Evolutionary conservation across 257 asterid genomes (phyloP).

Genomic region (Nicotiana tabacum): DNA sequence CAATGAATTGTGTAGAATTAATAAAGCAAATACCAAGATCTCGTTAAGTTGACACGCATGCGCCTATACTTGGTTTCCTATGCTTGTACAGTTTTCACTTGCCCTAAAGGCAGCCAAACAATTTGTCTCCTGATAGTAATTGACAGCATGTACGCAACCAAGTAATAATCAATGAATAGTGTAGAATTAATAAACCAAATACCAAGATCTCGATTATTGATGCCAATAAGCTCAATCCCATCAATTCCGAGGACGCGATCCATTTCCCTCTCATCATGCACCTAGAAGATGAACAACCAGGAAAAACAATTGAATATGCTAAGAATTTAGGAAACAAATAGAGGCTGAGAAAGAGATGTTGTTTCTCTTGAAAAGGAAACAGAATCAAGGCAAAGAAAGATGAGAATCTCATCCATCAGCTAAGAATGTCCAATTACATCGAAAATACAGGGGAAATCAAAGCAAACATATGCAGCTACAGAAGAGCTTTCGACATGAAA

Average conservation of each 20-base stretch:
- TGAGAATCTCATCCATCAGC: too few species aligned
- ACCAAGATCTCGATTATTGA: constrained; percentile 88
- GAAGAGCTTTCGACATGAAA: too few species aligned
- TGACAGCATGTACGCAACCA: background rate
- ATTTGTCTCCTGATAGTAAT: background rate
- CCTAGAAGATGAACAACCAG: constrained; percentile 40
- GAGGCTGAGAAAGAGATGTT: background rate
- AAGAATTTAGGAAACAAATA: background rate
- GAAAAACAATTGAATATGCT: background rate
- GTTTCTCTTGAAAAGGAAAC: background rate
- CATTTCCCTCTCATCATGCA: constrained; percentile 88
- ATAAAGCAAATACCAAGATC: too few species aligned
- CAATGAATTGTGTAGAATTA: background rate
- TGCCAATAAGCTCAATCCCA: constrained; percentile 82
- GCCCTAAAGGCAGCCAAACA: background rate
- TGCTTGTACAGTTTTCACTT: background rate
- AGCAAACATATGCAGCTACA: too few species aligned
- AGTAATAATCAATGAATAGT: background rate
- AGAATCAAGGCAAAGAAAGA: too few species aligned
- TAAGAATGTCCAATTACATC: too few species aligned
- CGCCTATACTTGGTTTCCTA: background rate
- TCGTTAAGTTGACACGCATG: background rate
- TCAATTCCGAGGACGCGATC: constrained; percentile 71
- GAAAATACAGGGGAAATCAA: too few species aligned
- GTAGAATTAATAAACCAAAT: constrained; percentile 6